Evolutionary conservation across 208 protist genomes (phyloP).

Genomic region (Naegleria gruberi): DNA sequence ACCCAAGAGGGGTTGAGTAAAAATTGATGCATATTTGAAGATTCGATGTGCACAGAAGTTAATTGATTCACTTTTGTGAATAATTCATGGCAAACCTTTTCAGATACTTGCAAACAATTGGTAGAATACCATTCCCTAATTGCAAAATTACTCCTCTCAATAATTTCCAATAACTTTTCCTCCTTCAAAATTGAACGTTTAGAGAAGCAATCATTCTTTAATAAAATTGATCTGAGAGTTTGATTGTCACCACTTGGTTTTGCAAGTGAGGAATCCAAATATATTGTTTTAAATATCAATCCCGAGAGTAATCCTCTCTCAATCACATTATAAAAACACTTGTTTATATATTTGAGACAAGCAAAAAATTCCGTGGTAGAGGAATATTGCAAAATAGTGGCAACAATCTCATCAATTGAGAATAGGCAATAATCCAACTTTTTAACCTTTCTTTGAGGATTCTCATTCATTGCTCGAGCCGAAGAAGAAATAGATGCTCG

Average conservation of each 20-base stretch:
- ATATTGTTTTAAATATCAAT: background rate
- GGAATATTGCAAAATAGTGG: background rate
- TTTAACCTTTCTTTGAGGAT: background rate
- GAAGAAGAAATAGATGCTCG: too few relatives aligned
- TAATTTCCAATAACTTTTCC: background rate
- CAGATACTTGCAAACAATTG: background rate
- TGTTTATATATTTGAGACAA: background rate
- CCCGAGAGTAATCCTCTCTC: background rate
- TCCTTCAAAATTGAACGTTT: background rate
- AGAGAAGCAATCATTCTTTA: background rate
- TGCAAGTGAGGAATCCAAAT: background rate
- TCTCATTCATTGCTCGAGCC: background rate
- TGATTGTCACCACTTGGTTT: background rate
- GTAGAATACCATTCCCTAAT: background rate
- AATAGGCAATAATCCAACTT: too few relatives aligned
- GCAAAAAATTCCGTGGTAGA: background rate
- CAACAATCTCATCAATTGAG: background rate
- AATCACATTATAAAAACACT: background rate
- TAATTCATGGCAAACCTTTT: background rate
- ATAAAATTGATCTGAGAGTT: background rate
- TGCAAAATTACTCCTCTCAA: background rate
- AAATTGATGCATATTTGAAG: background rate
- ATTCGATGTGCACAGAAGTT: background rate
- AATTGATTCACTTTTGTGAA: background rate
- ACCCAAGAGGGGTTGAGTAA: background rate